phyloP scores from a whole-genome alignment of 2,329 filamentous ascomycete genomes.

The Ophiostoma himal-ulmi region DNA sequence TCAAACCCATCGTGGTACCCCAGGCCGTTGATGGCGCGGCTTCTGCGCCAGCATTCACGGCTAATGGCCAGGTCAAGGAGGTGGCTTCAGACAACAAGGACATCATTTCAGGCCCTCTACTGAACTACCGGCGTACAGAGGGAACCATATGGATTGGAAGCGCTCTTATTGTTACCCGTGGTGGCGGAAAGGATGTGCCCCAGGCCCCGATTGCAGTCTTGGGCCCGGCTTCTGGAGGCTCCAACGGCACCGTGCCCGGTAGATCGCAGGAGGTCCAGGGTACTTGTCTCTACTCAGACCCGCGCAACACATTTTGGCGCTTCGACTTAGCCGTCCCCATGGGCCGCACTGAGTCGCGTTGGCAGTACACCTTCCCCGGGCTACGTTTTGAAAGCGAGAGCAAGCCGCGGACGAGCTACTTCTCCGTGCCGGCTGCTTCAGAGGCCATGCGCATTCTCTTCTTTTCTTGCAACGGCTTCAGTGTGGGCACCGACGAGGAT shows the following conservation, averaged over 20 bases:
- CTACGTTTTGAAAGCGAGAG: slow-evolving; percentile 49
- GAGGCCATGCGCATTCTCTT: slow-evolving; percentile 99
- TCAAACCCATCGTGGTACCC: slow-evolving; percentile 24
- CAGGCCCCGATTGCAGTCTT: slow-evolving; percentile 54
- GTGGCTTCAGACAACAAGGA: slow-evolving; percentile 46
- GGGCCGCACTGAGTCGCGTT: slow-evolving; percentile 61
- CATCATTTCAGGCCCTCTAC: slow-evolving; percentile 64
- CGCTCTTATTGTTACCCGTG: slow-evolving; percentile 73
- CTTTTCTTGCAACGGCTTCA: slow-evolving; percentile 96
- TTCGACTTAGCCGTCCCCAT: slow-evolving; percentile 80
- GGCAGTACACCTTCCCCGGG: slow-evolving; percentile 69
- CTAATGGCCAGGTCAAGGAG: slow-evolving; percentile 13
- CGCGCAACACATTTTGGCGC: slow-evolving; percentile 79
- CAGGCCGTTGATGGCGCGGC: slow-evolving; percentile 7
- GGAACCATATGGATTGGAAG: slow-evolving; percentile 72
- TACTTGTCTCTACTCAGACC: slow-evolving; percentile 59
- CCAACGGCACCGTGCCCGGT: slow-evolving; percentile 21
- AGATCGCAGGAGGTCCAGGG: slow-evolving; percentile 41
- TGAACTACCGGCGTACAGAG: slow-evolving; percentile 74
- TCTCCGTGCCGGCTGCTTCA: slow-evolving; percentile 75
- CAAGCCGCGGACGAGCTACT: slow-evolving; percentile 58
- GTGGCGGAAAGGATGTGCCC: slow-evolving; percentile 56
- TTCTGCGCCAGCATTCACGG: not conserved
- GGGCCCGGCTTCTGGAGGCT: slow-evolving; percentile 35
- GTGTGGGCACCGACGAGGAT: slow-evolving; percentile 75